Percentiles rank a stretch among this genome's conserved stretches.
These are phyloP conservation scores for Paspalum vaginatum DNA, from an alignment of 176 grass and related monocot species.

Conservation along the genomic window DNA sequence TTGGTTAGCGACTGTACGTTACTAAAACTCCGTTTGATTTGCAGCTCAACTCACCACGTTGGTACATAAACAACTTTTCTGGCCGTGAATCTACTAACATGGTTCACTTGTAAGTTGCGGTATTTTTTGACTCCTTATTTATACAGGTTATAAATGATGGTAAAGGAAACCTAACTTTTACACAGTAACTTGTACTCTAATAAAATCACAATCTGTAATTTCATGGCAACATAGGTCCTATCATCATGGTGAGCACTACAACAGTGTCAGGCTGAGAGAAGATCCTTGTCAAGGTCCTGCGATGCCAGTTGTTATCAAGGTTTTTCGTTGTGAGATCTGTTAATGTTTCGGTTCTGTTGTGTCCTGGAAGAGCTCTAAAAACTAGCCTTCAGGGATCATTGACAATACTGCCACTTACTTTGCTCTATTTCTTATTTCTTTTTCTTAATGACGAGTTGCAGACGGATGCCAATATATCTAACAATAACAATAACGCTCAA, in stretches of 20 bases:
- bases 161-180: constrained; percentile 8
- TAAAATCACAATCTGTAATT: no score
- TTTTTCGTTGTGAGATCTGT: constrained; percentile 33
- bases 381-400: constrained; percentile 32
- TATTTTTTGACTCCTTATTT: background rate
- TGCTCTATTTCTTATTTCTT: constrained; percentile 14
- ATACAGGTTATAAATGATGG: background rate
- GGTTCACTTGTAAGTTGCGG: constrained; percentile 90
- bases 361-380: constrained; percentile 9
- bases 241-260: constrained; percentile 92
- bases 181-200: background rate
- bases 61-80: constrained; percentile 94
- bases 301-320: constrained; percentile 78
- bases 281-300: constrained; percentile 95
- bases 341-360: constrained; percentile 30
- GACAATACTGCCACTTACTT: constrained; percentile 7
- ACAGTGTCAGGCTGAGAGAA: constrained; percentile 82
- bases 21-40: constrained; percentile 34
- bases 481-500: constrained; percentile 47
- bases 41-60: constrained; percentile 79
- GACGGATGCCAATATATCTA: constrained; percentile 66
- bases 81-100: constrained; percentile 64
- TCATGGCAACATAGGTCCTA: constrained; percentile 62
- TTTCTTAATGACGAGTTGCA: constrained; percentile 37
- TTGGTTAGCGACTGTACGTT: constrained; percentile 13